phyloP scores from a whole-genome alignment of 305 asterid genomes.

The Fraxinus sp. region DNA sequence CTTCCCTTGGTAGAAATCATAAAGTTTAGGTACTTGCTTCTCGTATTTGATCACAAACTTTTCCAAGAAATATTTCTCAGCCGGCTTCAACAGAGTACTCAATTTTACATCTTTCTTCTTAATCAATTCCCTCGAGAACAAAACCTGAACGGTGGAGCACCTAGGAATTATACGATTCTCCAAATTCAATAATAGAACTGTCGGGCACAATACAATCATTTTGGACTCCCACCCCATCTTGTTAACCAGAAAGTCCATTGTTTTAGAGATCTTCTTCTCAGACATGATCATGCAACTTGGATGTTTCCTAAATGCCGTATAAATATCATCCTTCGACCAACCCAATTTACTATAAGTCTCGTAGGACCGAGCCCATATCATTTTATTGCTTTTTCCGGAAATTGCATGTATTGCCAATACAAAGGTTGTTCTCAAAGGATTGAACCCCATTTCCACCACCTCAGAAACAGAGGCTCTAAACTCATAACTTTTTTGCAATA shows the following conservation, averaged over 20 bases:
- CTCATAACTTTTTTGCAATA: neutral
- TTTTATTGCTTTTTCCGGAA: neutral
- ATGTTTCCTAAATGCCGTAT: constrained; percentile 10
- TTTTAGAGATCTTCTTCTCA: neutral
- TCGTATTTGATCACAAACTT: neutral
- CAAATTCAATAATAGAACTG: constrained; percentile 2
- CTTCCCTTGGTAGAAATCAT: neutral
- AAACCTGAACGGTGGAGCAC: neutral
- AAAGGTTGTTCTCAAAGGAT: neutral
- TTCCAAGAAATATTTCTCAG: neutral
- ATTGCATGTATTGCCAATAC: constrained; percentile 6
- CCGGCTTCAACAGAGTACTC: neutral
- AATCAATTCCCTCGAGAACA: constrained; percentile 8
- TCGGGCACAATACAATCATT: neutral
- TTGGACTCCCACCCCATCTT: constrained; percentile 18
- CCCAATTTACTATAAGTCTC: constrained; percentile 15
- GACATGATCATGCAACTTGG: constrained; percentile 16
- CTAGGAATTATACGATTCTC: constrained; percentile 21
- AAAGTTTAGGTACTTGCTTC: neutral
- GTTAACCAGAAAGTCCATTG: constrained; percentile 22
- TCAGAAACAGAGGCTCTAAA: neutral
- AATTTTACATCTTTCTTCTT: neutral
- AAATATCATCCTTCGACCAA: constrained; percentile 15
- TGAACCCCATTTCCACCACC: constrained; percentile 16
- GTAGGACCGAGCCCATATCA: neutral